Evolutionary conservation across 2,329 filamentous ascomycete species (phyloP), one percentile per base, ranked within the genome.

Genomic region (Anthostomella pinea): DNA sequence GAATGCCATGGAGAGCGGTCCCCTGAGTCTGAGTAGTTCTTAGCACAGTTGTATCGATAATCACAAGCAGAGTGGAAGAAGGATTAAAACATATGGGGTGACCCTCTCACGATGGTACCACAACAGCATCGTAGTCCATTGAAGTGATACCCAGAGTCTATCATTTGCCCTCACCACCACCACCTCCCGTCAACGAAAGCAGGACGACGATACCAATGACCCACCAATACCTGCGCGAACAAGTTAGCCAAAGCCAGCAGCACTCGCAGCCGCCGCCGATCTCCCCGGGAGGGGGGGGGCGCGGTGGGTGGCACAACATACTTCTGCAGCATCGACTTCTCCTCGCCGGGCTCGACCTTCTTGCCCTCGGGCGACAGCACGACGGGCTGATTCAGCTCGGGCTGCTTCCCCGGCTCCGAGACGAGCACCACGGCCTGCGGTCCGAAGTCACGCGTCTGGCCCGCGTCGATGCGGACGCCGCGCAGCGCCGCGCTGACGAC

Each of bases 241-340:
- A n/a, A n/a, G n/a, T n/a, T n/a, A n/a, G n/a, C n/a, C n/a, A n/a
- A n/a, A n/a, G n/a, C n/a, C n/a, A n/a, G n/a, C n/a, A n/a, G n/a
- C n/a, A n/a, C n/a, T n/a, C n/a, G n/a, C n/a, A n/a, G n/a, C n/a
- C n/a, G n/a, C n/a, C n/a, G n/a, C n/a, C n/a, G n/a, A n/a, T n/a
- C n/a, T n/a, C n/a, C n/a, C n/a, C n/a, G n/a, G n/a, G 11, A 25
- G 19, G 13, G 9, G 28, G 3, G 15, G 15, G 7, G 15, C 27
- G 16, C 16, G 16, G 14, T 21, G 16, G 27, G 9, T 20, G 2
- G 34, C 14, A 26, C 19, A 28, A 69, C 73, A 52, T 68, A 83
- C 80, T 81, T 84, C 62, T 84, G 80, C 38, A 85, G 57, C 44
- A 85, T 70, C 2, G 74, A 70, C 72, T 83, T 85, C 65, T 84